phyloP scores from a whole-genome alignment of 495 filamentous ascomycete species.

The Penicillium salamii region DNA sequence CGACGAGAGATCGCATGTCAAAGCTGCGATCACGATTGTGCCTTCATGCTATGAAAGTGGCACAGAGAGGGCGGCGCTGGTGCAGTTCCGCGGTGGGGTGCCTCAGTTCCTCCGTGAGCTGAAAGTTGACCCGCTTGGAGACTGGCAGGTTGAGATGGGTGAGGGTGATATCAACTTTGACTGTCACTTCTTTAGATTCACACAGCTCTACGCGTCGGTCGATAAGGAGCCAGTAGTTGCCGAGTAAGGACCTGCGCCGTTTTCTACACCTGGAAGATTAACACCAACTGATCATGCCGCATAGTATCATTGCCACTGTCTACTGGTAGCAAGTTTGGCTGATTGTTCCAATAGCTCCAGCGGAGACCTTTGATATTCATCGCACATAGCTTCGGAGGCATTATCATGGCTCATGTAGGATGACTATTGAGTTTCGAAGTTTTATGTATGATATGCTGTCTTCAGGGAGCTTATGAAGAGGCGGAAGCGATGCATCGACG shows the following conservation, averaged over 20 bases:
- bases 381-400: slow-evolving; percentile 31
- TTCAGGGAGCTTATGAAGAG: too few species aligned
- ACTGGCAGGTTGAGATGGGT: slow-evolving; percentile 13
- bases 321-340: neutral
- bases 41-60: slow-evolving; percentile 14
- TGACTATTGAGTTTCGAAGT: neutral
- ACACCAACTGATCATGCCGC: neutral
- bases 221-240: slow-evolving; percentile 7
- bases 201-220: slow-evolving; percentile 11
- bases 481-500: too few species aligned
- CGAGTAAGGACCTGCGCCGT: slow-evolving; percentile 8
- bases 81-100: slow-evolving; percentile 12
- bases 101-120: slow-evolving; percentile 12
- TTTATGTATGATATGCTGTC: neutral
- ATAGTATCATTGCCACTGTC: slow-evolving; percentile 32
- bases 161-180: slow-evolving; percentile 10
- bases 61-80: slow-evolving; percentile 8
- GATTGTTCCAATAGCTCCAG: slow-evolving; percentile 10
- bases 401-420: slow-evolving; percentile 29
- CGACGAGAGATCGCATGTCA: slow-evolving; percentile 10
- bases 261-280: slow-evolving; percentile 4
- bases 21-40: slow-evolving; percentile 8
- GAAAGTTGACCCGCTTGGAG: slow-evolving; percentile 6
- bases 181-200: slow-evolving; percentile 16
- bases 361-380: slow-evolving; percentile 27